Conservation (phyloP, 1,139 yeast species). For the Pichia sp. region DNA sequence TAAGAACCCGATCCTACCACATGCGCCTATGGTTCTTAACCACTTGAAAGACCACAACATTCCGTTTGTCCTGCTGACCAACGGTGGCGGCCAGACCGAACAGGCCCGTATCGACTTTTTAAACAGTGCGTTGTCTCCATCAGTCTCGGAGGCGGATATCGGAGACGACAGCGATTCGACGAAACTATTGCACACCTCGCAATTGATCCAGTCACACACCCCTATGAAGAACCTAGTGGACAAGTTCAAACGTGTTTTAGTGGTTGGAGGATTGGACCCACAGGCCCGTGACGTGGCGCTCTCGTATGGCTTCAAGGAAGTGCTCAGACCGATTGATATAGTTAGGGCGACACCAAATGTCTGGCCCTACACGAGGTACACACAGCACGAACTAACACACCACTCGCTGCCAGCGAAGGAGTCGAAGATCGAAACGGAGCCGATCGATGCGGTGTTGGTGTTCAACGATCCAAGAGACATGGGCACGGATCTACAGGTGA, state of each 20-base stretch:
- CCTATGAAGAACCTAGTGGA: conserved; percentile 67
- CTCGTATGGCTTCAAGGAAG: conserved; percentile 76
- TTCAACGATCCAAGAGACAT: conserved; percentile 91
- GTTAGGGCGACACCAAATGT: conserved; percentile 53
- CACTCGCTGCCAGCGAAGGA: conserved; percentile 25
- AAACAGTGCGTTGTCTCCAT: conserved; percentile 40
- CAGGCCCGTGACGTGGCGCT: conserved; percentile 65
- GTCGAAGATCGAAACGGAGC: conserved; percentile 27
- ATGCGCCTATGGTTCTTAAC: conserved; percentile 61
- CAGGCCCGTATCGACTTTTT: conserved; percentile 54
- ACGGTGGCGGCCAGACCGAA: conserved; percentile 89
- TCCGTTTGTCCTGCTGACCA: conserved; percentile 82
- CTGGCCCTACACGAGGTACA: conserved; percentile 68
- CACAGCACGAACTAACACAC: conserved; percentile 42
- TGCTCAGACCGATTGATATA: conserved; percentile 72
- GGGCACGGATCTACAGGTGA: conserved; percentile 80
- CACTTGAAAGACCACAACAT: conserved; percentile 49
- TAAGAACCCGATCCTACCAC: conserved; percentile 45
- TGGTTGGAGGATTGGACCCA: conserved; percentile 83
- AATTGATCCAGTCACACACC: conserved; percentile 85
- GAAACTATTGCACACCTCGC: conserved; percentile 45
- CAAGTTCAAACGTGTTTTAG: conserved; percentile 59
- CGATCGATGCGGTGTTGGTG: conserved; percentile 75
- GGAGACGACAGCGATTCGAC: background rate
- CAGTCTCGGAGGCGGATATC: background rate